Percentiles rank a stretch among this genome's conserved stretches.
phyloP scores from a whole-genome alignment of 805 yeast genomes.

The Torulaspora franciscae region DNA sequence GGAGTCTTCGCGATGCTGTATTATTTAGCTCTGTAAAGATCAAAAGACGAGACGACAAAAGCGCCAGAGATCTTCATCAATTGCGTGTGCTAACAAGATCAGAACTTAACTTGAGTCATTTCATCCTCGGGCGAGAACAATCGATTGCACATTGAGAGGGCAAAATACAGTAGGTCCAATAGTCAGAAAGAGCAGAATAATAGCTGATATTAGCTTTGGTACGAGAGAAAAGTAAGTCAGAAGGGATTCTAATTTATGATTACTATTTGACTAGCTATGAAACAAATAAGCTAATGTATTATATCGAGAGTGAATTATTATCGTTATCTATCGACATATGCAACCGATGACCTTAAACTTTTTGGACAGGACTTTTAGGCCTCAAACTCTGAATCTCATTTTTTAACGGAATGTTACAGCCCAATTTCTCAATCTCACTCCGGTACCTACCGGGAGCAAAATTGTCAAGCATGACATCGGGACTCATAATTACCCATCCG shows the following conservation, averaged over 20 bases:
- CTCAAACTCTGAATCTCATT: slow-evolving; percentile 73
- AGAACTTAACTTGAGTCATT: too few species aligned
- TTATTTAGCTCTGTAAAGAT: too few species aligned
- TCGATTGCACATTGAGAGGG: background rate
- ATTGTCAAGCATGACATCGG: slow-evolving; percentile 73
- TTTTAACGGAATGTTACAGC: slow-evolving; percentile 57
- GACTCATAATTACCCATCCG: slow-evolving; percentile 90
- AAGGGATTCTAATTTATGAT: too few species aligned
- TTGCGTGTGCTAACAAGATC: too few species aligned
- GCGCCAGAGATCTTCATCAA: too few species aligned
- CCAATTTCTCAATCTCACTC: slow-evolving; percentile 42
- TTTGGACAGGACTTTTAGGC: slow-evolving; percentile 69
- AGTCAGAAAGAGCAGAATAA: too few species aligned
- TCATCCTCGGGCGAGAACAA: too few species aligned
- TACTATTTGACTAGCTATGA: too few species aligned
- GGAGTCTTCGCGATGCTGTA: too few species aligned
- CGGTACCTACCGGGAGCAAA: slow-evolving; percentile 49
- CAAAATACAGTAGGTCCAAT: background rate
- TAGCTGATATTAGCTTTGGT: background rate
- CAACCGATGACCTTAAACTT: slow-evolving; percentile 7
- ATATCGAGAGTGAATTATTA: background rate
- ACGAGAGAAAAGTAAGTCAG: too few species aligned
- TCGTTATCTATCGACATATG: background rate
- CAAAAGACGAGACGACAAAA: too few species aligned
- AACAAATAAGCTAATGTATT: background rate